Evolutionary conservation across 768 basidiomycete genomes (phyloP).

Genomic region (Boletellus emodensis): DNA sequence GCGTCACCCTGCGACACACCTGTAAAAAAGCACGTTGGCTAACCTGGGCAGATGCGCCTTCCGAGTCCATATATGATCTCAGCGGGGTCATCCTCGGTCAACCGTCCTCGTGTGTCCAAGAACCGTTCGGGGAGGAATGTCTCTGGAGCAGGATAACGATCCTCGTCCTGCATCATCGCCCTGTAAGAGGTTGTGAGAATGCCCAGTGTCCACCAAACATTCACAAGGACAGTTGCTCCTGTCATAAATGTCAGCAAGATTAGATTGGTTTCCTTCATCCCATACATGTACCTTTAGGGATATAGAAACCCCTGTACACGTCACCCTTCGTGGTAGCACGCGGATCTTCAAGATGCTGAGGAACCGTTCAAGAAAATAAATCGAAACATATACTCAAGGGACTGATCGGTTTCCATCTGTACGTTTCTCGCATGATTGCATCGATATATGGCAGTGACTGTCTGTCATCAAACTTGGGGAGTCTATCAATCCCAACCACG

Average conservation of each 20-base stretch:
- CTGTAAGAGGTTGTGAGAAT: not conserved
- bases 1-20: too few relatives aligned
- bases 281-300: constrained; percentile 13
- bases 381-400: constrained; percentile 7
- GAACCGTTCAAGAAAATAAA: not conserved
- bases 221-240: constrained; percentile 1
- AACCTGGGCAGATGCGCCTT: constrained; percentile 6
- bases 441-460: constrained; percentile 15
- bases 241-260: not conserved
- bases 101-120: not conserved
- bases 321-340: constrained; percentile 10
- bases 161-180: constrained; percentile 8
- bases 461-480: constrained; percentile 19
- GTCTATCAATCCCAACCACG: constrained; percentile 1
- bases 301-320: constrained; percentile 14
- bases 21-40: not conserved
- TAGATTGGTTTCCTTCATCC: not conserved
- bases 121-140: constrained; percentile 13
- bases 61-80: constrained; percentile 9
- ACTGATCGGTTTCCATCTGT: constrained; percentile 12
- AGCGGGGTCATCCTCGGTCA: constrained; percentile 3
- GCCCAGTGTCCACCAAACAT: not conserved
- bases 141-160: constrained; percentile 8
- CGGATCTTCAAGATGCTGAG: constrained; percentile 1
- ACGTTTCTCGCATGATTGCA: constrained; percentile 15